Evolutionary conservation across 2,329 filamentous ascomycete genomes (phyloP), one percentile per base, ranked within the genome.

Genomic region (Neonectria coccinea): DNA sequence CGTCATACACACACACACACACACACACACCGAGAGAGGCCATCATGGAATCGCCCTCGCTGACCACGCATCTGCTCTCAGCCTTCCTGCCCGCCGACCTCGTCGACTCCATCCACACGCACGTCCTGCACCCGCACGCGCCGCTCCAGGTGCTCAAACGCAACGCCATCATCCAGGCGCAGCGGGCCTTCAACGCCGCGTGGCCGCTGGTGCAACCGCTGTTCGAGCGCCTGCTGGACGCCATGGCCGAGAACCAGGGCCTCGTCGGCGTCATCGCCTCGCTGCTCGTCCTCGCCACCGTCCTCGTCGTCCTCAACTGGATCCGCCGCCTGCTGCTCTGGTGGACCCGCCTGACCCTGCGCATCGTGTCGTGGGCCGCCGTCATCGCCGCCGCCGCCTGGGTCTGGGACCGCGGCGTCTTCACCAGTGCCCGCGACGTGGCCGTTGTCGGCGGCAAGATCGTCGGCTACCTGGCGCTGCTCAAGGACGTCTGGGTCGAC

Each of bases 321-420:
- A 81, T 93, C 18, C 88, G 89, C 66, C 87, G 92, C 65, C 80
- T 93, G 20, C 83, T 97, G 62, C 81, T 93, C 74, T 97, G 90
- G 82, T 93, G 93, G 88, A 87, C 93, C 56, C 82, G 86, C n/a
- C 75, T 97, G 59, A 83, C 84, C 11, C 77, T 92, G 67, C 81
- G 86, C 25, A 70, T 93, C 45, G 77, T 86, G 2, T 88, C 93
- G 67, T 96, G 89, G 88, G 85, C 85, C 1, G 76, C 81, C 2
- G 70, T 94, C 2, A 79, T 84, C 5, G 82, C 84, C 0, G 45
- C 89, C 0, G 83, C 83, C 0, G 81, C 89, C 18, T 83, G 85
- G 65, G 82, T 91, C 4, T 91, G 85, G 77, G 88, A 89, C 74
- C 82, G 92, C 2, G 90, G 93, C 0, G 76, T 90, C 16, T 87